Base-by-base conservation (phyloP, 2,329 filamentous ascomycete genomes). In the Akanthomyces lecanii region DNA sequence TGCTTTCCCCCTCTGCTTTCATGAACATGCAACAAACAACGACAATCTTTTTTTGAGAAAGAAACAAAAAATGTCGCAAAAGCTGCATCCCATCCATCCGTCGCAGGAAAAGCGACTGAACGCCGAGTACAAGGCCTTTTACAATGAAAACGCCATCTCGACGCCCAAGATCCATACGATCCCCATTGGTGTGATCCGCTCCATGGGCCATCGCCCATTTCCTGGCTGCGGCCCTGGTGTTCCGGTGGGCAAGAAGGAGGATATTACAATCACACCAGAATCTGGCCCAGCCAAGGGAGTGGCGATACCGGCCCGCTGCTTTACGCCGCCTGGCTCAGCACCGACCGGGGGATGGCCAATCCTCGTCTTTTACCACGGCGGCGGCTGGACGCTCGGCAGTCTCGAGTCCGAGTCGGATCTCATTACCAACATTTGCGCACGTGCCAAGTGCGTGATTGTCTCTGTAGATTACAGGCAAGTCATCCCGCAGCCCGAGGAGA, bases 361-460 rank as follows among this genome's bases (percentile, higher is more conserved):
- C 8, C 75, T 81, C 69, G 65, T 82, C 6, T 82, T 81, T 67
- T 79, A 76, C 65, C 81, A 83, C 64, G 80, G 80, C 16, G 81
- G 81, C 2, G 81, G 80, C 5, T 82, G 79, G 78, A 79, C 81
- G 4, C 63, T 82, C 47, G 81, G 80, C 0, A 78, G 80, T 56
- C 79, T 81, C 33, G 74, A 81, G 57, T 81, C 78, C 0, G 81
- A 82, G 69, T 81, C 82, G 66, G 72, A 73, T 21, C 75, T 81
- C 3, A 81, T 79, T 65, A 77, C 79, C 36, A 77, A 81, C 66
- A 67, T 83, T 5, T 81, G 79, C 63, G 47, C 60, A 2, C 55
- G 62, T 5, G 61, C 62, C 44, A 58, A 60, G 21, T 65, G 64
- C 44, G 57, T 67, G 12, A 61, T 66, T 7, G 52, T 65, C 0